phyloP scores from a whole-genome alignment of 108 stramenopile species.

The Chaetoceros muelleri region DNA sequence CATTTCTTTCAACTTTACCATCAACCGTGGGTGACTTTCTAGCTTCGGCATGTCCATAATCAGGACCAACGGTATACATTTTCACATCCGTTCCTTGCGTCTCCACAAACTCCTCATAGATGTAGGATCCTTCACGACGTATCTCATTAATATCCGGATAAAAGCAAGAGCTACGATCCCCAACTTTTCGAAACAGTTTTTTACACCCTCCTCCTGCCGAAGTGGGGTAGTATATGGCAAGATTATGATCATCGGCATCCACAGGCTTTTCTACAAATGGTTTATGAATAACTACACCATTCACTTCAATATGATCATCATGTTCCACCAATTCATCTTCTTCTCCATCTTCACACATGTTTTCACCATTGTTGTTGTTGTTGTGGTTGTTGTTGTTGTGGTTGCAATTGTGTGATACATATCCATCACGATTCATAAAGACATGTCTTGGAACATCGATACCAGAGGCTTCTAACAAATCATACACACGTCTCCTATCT shows the following conservation, averaged over 20 bases:
- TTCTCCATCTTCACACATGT: slow-evolving; percentile 1
- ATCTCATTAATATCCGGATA: slow-evolving; percentile 89
- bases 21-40: slow-evolving; percentile 94
- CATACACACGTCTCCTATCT: slow-evolving; percentile 91
- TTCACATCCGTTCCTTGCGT: slow-evolving; percentile 99
- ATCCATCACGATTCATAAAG: slow-evolving; percentile 78
- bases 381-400: slow-evolving; percentile 41
- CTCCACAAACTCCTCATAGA: slow-evolving; percentile 96
- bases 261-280: slow-evolving; percentile 99
- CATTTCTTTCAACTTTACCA: slow-evolving; percentile 92
- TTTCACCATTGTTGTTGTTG: slow-evolving; percentile 22
- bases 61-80: slow-evolving; percentile 96
- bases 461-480: slow-evolving; percentile 75
- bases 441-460: slow-evolving; percentile 94
- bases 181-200: slow-evolving; percentile 94
- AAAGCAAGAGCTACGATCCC: slow-evolving; percentile 83
- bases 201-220: slow-evolving; percentile 96
- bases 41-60: slow-evolving; percentile 98
- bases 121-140: slow-evolving; percentile 84
- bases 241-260: slow-evolving; percentile 98
- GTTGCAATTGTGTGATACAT: slow-evolving; percentile 40
- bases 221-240: slow-evolving; percentile 93
- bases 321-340: slow-evolving; percentile 61
- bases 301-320: slow-evolving; percentile 93
- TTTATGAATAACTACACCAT: slow-evolving; percentile 89